Base-by-base conservation (phyloP, 345 rosid genomes). In the Pelargonium nanum region DNA sequence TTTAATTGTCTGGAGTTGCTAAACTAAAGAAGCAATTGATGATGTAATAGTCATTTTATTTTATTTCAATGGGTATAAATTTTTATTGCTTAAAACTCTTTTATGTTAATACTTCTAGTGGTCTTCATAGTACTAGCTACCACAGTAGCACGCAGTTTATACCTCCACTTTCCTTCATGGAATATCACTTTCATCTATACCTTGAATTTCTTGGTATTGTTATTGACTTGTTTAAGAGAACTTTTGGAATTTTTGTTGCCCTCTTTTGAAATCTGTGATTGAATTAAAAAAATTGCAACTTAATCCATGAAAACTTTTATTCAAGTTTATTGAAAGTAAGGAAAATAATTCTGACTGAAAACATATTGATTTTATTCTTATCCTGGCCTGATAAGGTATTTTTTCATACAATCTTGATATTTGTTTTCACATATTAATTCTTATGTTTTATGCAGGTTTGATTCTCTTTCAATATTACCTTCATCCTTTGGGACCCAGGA, bases 401-500 rank as follows among this genome's bases (percentile, higher is more conserved):
- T 17, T 40, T 12, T 34, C n/a, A n/a, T 40, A 40, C 48, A 40
- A 40, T 9, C 16, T 40, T 40, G 48, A 40, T 17, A 6, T 2
- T 40, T 40, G 9, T 17, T 40, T 8, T 40, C 12, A 40, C 58
- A 71, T 61, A 61, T 71, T 68, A 59, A 72, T 70, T 64, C 62
- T 58, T 64, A 59, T 60, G 53, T 57, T 68, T 16, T 57, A 64
- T 82, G 79, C 85, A 92, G 99, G 99, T 80, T 92, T 57, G 96
- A 87, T 77, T 80, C 91, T 56, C 88, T 89, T 60, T 80, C 99
- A 65, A 81, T 89, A 67, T 74, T 92, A 62, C 89, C 96, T 28
- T 12, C 91, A 19, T 82, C 83, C 22, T 85, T 92, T 68, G 77
- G 79, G 59, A 25, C 78, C 26, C 82, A 83, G 61, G 99, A 92